A percentile compares a stretch with the other conserved stretches of the same genome.
phyloP scores from a whole-genome alignment of 2,329 filamentous ascomycete species.

The Cryphonectria naterciae region DNA sequence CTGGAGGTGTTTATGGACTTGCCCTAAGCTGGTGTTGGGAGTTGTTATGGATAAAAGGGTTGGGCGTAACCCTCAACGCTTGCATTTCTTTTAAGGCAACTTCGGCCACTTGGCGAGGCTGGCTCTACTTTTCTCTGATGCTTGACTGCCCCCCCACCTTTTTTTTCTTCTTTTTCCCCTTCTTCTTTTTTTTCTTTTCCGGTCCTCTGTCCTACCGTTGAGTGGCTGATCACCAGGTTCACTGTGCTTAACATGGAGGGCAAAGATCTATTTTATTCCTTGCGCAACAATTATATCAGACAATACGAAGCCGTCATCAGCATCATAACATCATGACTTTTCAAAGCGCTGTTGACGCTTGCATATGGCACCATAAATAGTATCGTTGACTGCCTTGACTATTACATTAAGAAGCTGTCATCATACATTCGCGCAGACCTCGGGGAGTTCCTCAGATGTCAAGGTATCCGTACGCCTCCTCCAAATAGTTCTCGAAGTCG shows the following conservation, averaged over 20 bases:
- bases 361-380: not conserved
- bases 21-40: not conserved
- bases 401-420: not conserved
- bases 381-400: not conserved
- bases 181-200: not conserved
- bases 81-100: not conserved
- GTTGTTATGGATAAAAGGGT: not conserved
- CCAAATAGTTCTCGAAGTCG: conserved; percentile 32
- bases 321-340: not conserved
- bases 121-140: not conserved
- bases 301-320: not conserved
- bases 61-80: not conserved
- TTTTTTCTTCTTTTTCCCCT: too few species aligned
- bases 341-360: not conserved
- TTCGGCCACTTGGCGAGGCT: not conserved
- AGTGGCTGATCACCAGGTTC: not conserved
- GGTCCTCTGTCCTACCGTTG: not conserved
- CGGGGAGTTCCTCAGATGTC: conserved; percentile 2
- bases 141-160: not conserved
- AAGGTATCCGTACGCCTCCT: conserved; percentile 23
- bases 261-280: not conserved
- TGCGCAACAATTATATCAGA: too few species aligned
- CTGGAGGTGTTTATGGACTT: conserved; percentile 19
- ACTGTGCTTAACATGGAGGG: not conserved
- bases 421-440: not conserved